Evolutionary conservation across 1,284 basidiomycete species (phyloP).

Genomic region (Pterula multifida): DNA sequence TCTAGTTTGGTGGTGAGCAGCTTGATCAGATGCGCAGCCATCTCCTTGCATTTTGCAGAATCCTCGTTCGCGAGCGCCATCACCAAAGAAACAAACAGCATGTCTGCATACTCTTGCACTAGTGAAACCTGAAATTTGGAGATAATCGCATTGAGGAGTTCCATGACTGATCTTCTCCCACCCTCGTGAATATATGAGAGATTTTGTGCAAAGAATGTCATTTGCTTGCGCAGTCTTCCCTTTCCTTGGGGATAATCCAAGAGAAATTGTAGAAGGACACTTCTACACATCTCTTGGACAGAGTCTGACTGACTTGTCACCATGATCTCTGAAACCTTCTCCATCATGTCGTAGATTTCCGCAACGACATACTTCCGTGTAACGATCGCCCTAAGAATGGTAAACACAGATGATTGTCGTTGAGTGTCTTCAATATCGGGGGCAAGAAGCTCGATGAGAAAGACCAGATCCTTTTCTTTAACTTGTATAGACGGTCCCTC

Average conservation of each 20-base stretch:
- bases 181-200: slow-evolving; percentile 86
- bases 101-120: slow-evolving; percentile 74
- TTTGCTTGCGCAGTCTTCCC: slow-evolving; percentile 76
- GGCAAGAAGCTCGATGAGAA: slow-evolving; percentile 74
- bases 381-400: slow-evolving; percentile 87
- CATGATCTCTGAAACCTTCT: slow-evolving; percentile 87
- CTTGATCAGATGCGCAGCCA: slow-evolving; percentile 78
- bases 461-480: slow-evolving; percentile 83
- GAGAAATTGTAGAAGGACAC: slow-evolving; percentile 87
- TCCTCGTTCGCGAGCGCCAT: slow-evolving; percentile 93
- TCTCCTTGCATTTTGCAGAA: slow-evolving; percentile 78
- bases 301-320: slow-evolving; percentile 88
- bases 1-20: slow-evolving; percentile 61
- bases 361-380: slow-evolving; percentile 86
- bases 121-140: slow-evolving; percentile 76
- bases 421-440: slow-evolving; percentile 92
- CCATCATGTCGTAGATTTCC: slow-evolving; percentile 98
- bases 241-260: slow-evolving; percentile 98
- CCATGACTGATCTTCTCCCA: slow-evolving; percentile 87
- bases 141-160: slow-evolving; percentile 76
- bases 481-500: slow-evolving; percentile 74
- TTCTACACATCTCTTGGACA: slow-evolving; percentile 86
- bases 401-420: slow-evolving; percentile 83
- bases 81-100: slow-evolving; percentile 87
- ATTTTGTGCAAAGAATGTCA: slow-evolving; percentile 92